phyloP scores from a whole-genome alignment of 768 basidiomycete species.

The Amanita polypyramis region DNA sequence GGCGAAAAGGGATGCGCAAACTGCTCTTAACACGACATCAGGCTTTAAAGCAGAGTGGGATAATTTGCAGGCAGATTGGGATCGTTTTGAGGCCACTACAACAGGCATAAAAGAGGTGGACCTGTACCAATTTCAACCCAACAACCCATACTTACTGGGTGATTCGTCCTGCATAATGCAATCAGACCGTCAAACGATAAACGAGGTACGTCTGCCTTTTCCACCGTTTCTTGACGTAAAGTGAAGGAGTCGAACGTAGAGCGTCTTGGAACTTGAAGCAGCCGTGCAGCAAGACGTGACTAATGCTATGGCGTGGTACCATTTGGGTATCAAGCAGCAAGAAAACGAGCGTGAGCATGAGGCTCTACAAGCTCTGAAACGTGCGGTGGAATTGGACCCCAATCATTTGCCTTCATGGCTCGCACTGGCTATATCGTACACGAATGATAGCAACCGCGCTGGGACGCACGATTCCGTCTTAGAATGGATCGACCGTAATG shows the following conservation, averaged over 20 bases:
- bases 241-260: slow-evolving; percentile 33
- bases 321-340: slow-evolving; percentile 93
- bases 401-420: slow-evolving; percentile 74
- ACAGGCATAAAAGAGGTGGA: slow-evolving; percentile 47
- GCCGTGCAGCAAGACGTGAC: slow-evolving; percentile 68
- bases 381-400: slow-evolving; percentile 75
- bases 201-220: slow-evolving; percentile 27
- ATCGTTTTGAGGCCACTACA: slow-evolving; percentile 66
- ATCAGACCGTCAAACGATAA: slow-evolving; percentile 21
- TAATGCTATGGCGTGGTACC: slow-evolving; percentile 74
- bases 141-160: slow-evolving; percentile 71
- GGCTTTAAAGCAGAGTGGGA: slow-evolving; percentile 42
- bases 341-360: slow-evolving; percentile 93
- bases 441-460: slow-evolving; percentile 74
- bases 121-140: slow-evolving; percentile 61
- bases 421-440: slow-evolving; percentile 81
- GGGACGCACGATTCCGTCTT: slow-evolving; percentile 73
- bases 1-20: slow-evolving; percentile 15
- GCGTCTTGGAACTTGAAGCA: slow-evolving; percentile 83
- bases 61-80: slow-evolving; percentile 68
- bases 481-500: slow-evolving; percentile 71
- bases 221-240: slow-evolving; percentile 9
- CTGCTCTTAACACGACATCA: slow-evolving; percentile 14
- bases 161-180: slow-evolving; percentile 42
- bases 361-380: slow-evolving; percentile 76